Base-by-base conservation (phyloP, 1,284 basidiomycete species). In the Vanrija sp. region DNA sequence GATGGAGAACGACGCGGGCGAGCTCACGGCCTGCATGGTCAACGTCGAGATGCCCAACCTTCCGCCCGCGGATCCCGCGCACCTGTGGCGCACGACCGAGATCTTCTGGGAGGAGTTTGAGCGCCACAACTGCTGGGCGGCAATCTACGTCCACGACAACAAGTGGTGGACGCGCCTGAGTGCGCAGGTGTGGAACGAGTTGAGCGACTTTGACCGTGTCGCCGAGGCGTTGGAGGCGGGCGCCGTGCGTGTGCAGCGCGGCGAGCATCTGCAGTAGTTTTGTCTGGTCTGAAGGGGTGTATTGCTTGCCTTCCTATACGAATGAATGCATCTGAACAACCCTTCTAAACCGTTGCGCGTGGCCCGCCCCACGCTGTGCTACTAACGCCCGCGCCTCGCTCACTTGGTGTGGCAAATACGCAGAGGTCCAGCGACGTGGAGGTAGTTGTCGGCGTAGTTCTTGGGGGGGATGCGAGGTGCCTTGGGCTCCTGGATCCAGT, bases 321-420 rank as follows among this genome's bases (percentile, higher is more conserved):
- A 34, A 34, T 34, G 34, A 34, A 34, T 34, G 34, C 34, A 34
- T 34, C 34, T 34, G 34, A 34, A 34, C 34, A 34, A 34, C 34
- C 34, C 34, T 34, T 34, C 34, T 34, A 34, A 34, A 23, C 21
- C 34, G 5, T 34, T 34, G 34, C 5, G 34, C 34, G 34, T 34
- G 34, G 34, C 10, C 12, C 40, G 40, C 40, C 40, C 14, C 34
- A 34, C 34, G 34, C 34, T 5, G 34, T 34, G 2, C 34, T 12
- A 34, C 14, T 34, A 23, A 23, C 21, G 21, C 21, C 21, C 21
- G 21, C 21, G 21, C 34, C 14, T 1, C 34, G 25, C 81, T 82
- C 91, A 98, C 83, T 98, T 98, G 57, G 94, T 98, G 77, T 90
- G 89, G 77, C 83, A 80, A 67, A 96, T 89, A 56, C 94, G 85